These are phyloP conservation scores for Chaetoceros muelleri DNA, from an alignment of 108 stramenopile species.

Conservation along the genomic window DNA sequence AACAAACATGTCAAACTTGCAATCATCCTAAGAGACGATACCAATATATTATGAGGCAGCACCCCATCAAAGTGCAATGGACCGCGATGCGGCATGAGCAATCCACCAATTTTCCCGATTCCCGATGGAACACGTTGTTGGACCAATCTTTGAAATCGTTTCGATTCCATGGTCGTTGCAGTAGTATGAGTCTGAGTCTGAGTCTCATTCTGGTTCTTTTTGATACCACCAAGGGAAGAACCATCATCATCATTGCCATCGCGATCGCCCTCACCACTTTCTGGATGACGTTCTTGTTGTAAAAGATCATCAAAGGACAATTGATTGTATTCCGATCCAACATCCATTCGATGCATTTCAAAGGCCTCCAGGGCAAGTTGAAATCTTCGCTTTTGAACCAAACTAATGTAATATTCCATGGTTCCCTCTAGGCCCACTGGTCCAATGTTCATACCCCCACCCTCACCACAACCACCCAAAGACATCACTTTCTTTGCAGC, in stretches of 20 bases:
- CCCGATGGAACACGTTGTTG: conserved; percentile 31
- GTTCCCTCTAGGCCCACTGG: too few species aligned
- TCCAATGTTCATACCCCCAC: too few species aligned
- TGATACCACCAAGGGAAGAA: too few species aligned
- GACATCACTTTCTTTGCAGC: conserved; percentile 8
- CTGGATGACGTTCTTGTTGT: conserved; percentile 9
- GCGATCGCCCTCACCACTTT: not conserved
- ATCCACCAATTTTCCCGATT: conserved; percentile 68
- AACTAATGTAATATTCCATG: conserved; percentile 18
- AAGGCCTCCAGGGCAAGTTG: conserved; percentile 56
- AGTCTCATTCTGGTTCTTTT: too few species aligned
- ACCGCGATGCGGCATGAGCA: conserved; percentile 72
- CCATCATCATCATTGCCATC: not conserved
- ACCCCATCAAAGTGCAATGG: conserved; percentile 61
- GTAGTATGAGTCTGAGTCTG: too few species aligned
- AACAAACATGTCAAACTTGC: conserved; percentile 55
- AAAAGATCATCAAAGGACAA: conserved; percentile 8
- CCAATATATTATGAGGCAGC: conserved; percentile 54
- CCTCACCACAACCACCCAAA: conserved; percentile 13
- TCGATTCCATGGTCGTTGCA: not conserved
- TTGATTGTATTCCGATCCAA: conserved; percentile 32
- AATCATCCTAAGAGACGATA: conserved; percentile 59
- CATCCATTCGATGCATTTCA: conserved; percentile 60
- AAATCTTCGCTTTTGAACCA: conserved; percentile 42
- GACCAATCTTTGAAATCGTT: conserved; percentile 1